phyloP scores from a whole-genome alignment of 2,329 filamentous ascomycete species.

The Myriosclerotinia curreyana region DNA sequence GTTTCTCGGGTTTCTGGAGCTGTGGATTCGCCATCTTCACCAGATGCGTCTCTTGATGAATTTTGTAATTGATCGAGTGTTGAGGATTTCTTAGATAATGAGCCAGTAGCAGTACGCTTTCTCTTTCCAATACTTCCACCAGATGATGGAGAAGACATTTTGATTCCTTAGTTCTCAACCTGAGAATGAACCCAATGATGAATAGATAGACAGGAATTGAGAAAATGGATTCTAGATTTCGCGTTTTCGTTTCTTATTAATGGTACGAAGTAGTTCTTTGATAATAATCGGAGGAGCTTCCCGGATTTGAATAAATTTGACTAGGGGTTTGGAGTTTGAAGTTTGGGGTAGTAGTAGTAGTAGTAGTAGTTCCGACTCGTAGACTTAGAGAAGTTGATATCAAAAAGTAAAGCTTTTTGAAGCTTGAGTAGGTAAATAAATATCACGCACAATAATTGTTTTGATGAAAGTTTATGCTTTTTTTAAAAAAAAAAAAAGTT shows the following conservation, averaged over 20 bases:
- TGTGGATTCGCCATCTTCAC: conserved; percentile 74
- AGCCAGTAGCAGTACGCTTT: conserved; percentile 64
- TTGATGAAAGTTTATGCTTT: neutral
- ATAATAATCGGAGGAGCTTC: neutral
- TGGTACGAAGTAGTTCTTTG: neutral
- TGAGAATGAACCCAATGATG: neutral
- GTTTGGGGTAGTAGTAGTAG: too few relatives aligned
- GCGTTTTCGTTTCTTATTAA: conserved; percentile 7
- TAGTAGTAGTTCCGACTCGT: too few relatives aligned
- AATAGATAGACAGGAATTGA: conserved; percentile 8
- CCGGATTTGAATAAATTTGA: conserved; percentile 15
- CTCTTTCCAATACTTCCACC: conserved; percentile 60
- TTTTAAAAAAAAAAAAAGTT: neutral
- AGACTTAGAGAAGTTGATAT: conserved; percentile 4
- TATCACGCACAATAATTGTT: neutral
- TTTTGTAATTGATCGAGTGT: conserved; percentile 60
- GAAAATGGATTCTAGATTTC: neutral
- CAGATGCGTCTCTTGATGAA: conserved; percentile 79
- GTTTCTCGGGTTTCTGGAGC: conserved; percentile 55
- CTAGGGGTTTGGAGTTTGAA: too few relatives aligned
- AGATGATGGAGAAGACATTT: conserved; percentile 41
- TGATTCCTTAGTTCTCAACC: conserved; percentile 8
- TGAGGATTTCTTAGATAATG: conserved; percentile 48
- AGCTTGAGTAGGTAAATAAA: neutral
- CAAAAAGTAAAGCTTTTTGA: neutral